Conservation (phyloP, 345 rosid species). For the Gynandropsis gynandra region DNA sequence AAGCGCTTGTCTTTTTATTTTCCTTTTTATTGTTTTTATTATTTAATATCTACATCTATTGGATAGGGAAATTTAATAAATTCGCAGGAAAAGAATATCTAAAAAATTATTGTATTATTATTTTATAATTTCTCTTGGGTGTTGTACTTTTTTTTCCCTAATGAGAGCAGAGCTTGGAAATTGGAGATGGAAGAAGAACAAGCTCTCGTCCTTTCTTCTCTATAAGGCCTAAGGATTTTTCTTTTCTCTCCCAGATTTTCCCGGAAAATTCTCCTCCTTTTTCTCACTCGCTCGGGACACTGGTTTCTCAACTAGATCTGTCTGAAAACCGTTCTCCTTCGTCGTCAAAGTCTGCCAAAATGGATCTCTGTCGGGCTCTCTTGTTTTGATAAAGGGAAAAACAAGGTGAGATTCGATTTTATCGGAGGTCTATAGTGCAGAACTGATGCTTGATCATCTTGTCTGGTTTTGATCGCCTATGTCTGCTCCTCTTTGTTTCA, state of each 20-base stretch:
- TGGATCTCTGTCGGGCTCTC: slow-evolving; percentile 9
- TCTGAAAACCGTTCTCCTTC: slow-evolving; percentile 6
- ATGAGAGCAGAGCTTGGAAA: slow-evolving; percentile 35
- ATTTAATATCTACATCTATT: slow-evolving; percentile 19
- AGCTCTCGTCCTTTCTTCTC: slow-evolving; percentile 28
- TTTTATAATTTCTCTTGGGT: background rate
- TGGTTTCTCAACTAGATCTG: slow-evolving; percentile 36
- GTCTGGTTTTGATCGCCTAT: slow-evolving; percentile 7
- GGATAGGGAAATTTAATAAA: slow-evolving; percentile 44
- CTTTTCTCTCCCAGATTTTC: slow-evolving; percentile 20
- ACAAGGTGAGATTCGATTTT: slow-evolving; percentile 40
- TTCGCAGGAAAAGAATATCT: slow-evolving; percentile 19
- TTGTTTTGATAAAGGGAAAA: slow-evolving; percentile 9
- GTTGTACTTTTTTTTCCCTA: slow-evolving; percentile 27
- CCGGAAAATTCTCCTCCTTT: slow-evolving; percentile 18
- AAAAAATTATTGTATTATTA: background rate
- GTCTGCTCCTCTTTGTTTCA: background rate
- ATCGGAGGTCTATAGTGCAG: background rate
- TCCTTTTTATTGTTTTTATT: background rate
- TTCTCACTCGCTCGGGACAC: slow-evolving; percentile 14
- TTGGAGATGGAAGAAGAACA: slow-evolving; percentile 36
- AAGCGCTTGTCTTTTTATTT: slow-evolving; percentile 29
- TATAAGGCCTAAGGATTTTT: slow-evolving; percentile 16
- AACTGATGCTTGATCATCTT: background rate
- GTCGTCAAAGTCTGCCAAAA: slow-evolving; percentile 12